Conservation (phyloP, 176 grass and related monocot species). For the Carex pumila region DNA sequence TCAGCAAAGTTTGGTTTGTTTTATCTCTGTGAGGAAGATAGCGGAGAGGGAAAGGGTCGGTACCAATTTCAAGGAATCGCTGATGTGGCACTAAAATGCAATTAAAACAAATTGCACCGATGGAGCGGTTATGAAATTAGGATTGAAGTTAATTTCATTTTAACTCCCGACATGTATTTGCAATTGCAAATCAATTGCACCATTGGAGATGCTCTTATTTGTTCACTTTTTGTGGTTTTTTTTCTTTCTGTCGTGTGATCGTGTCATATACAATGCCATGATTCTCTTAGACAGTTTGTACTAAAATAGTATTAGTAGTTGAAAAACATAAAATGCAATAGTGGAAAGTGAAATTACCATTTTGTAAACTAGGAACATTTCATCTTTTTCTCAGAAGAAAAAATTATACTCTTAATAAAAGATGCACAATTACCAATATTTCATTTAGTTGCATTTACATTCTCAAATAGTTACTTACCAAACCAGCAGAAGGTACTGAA, state of each 20-base stretch:
- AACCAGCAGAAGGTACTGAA: conserved; percentile 55
- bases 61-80: too few relatives aligned
- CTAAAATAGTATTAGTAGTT: background rate
- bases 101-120: too few relatives aligned
- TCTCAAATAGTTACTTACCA: conserved; percentile 38
- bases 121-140: too few relatives aligned
- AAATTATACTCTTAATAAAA: background rate
- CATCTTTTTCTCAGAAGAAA: background rate
- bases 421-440: background rate
- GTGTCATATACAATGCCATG: background rate
- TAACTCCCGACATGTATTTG: too few relatives aligned
- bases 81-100: too few relatives aligned
- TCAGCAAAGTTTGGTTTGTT: too few relatives aligned
- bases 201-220: background rate
- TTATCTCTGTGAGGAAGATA: too few relatives aligned
- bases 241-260: background rate
- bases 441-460: background rate
- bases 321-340: background rate
- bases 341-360: background rate
- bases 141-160: too few relatives aligned
- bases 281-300: background rate
- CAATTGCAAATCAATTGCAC: too few relatives aligned
- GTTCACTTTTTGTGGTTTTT: background rate
- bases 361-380: background rate
- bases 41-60: too few relatives aligned